Evolutionary conservation across 139 green algal genomes (phyloP), one percentile per base, ranked within the genome.

Genomic region (Coelastrella sp.): DNA sequence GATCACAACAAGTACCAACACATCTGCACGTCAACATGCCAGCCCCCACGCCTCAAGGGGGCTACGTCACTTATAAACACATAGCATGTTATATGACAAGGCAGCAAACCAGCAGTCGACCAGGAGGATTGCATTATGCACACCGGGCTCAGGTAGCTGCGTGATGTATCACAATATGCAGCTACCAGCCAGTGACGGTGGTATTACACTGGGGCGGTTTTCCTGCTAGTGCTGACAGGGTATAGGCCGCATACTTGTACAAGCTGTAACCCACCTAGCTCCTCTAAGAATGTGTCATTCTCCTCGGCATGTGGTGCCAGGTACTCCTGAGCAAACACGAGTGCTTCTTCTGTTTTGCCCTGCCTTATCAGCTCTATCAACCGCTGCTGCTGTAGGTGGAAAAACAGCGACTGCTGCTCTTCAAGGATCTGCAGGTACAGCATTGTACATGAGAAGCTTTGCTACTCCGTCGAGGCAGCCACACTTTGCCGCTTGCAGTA

Each of bases 371-470:
- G 93, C 95, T 99, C 98, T 56, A 99, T 99, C 17, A 99, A 90
- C 22, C 94, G 95, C 95, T 99, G 98, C 93, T 99, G 98, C 90
- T 99, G 97, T 61, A 99, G 93, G 90, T 98, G 98, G 93, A 99
- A 99, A 79, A 96, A 96, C 76, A 99, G 96, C 56, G 94, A 73
- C 2, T 93, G 84, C 73, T 97, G 93, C 32, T 95, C 92, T 76
- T 99, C 98, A 68, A 99, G 91, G 23, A 99, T 98, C 94, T 98
- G 94, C 81, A 85, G 20, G 14, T 3, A 68, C n/a, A 76, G 32
- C 32, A 47, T 47, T 47, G 32, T 47, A 47, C 32, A 1, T 47
- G 32, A 47, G 32, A 47, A 47, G 32, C 32, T 47, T 47, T 47
- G 0, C 32, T 47, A 47, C 32, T 47, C 32, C 32, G 32, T 47